Evolutionary conservation across 208 protist genomes (phyloP).

Genomic region (Acanthamoeba triangularis): DNA sequence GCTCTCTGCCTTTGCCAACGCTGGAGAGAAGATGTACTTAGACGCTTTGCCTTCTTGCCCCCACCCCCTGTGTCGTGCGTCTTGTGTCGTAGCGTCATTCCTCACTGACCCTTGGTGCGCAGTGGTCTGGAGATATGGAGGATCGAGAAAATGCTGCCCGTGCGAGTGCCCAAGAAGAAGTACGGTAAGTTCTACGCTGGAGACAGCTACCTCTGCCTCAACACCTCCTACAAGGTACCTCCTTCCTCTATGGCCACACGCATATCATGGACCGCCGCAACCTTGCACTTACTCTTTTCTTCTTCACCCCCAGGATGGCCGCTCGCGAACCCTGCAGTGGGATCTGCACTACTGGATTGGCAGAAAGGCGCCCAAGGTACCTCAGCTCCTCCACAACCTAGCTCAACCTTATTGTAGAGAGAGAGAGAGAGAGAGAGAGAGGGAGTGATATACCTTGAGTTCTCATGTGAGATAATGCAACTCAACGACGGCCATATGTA

Average conservation of each 20-base stretch:
- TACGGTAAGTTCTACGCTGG: slow-evolving; percentile 91
- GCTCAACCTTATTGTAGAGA: not conserved
- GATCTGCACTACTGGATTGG: slow-evolving; percentile 62
- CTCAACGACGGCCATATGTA: not conserved
- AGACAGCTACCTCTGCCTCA: slow-evolving; percentile 91
- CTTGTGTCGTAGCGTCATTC: not conserved
- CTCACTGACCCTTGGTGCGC: slow-evolving; percentile 16
- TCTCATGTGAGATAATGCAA: not conserved
- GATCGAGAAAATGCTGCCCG: slow-evolving; percentile 92
- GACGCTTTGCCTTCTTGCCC: no score
- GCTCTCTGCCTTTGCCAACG: slow-evolving; percentile 2
- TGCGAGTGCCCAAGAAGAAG: slow-evolving; percentile 76
- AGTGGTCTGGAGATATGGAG: slow-evolving; percentile 90
- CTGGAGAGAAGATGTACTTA: slow-evolving; percentile 52
- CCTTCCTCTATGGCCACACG: not conserved
- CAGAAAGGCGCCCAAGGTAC: slow-evolving; percentile 60
- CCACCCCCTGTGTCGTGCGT: not conserved
- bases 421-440: no score
- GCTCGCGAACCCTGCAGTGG: slow-evolving; percentile 62
- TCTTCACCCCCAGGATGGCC: not conserved
- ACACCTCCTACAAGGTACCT: slow-evolving; percentile 57
- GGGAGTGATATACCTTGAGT: not conserved
- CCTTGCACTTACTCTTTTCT: not conserved
- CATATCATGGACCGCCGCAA: not conserved
- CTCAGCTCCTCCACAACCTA: not conserved